Evolutionary conservation across 2,329 filamentous ascomycete species (phyloP).

Genomic region (Fonsecaea nubica): DNA sequence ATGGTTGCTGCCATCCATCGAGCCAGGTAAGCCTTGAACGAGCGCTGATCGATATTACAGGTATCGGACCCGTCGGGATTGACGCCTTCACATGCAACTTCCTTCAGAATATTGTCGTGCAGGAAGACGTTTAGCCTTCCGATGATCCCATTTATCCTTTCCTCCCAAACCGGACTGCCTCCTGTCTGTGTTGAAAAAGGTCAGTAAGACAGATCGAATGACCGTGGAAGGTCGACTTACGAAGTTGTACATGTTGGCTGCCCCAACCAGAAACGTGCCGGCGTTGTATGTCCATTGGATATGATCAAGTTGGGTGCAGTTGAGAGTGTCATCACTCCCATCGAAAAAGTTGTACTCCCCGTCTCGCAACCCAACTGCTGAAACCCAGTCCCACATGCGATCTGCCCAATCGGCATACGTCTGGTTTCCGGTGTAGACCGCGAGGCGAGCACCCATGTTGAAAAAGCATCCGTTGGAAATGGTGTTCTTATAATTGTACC

Average conservation of each 20-base stretch:
- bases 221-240: slow-evolving; percentile 43
- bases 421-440: slow-evolving; percentile 76
- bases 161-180: slow-evolving; percentile 59
- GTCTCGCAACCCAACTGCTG: slow-evolving; percentile 58
- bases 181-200: slow-evolving; percentile 44
- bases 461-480: slow-evolving; percentile 66
- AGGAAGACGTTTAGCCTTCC: slow-evolving; percentile 60
- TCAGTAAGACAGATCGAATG: slow-evolving; percentile 16
- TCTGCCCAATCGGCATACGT: slow-evolving; percentile 80
- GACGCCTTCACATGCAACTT: slow-evolving; percentile 64
- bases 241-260: slow-evolving; percentile 63
- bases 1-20: slow-evolving; percentile 66
- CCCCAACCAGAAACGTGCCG: slow-evolving; percentile 61
- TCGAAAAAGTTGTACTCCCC: slow-evolving; percentile 61
- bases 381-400: slow-evolving; percentile 66
- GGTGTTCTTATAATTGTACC: slow-evolving; percentile 66
- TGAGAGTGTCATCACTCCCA: slow-evolving; percentile 58
- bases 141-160: slow-evolving; percentile 60
- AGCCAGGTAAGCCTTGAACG: slow-evolving; percentile 70
- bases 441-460: slow-evolving; percentile 69
- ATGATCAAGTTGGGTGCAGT: slow-evolving; percentile 60
- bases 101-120: slow-evolving; percentile 62
- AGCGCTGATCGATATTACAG: slow-evolving; percentile 69
- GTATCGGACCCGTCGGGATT: slow-evolving; percentile 41
- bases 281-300: slow-evolving; percentile 66